Percentiles rank a stretch among this genome's conserved stretches.
phyloP scores from a whole-genome alignment of 441 rosid genomes.

The Sinapis alba region DNA sequence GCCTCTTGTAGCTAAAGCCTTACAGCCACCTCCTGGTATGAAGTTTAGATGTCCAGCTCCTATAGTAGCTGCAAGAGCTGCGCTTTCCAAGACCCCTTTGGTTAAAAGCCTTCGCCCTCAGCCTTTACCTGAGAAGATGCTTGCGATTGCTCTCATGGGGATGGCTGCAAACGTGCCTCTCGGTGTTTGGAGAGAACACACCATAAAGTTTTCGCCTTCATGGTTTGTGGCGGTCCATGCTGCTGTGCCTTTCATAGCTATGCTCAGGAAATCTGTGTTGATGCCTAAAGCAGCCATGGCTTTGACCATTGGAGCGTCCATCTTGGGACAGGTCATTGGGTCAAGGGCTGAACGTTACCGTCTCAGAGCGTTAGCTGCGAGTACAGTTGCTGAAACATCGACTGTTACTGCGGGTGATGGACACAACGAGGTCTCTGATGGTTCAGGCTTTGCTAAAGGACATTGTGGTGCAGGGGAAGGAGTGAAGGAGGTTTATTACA shows the following conservation, averaged over 20 bases:
- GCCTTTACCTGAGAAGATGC: constrained; percentile 81
- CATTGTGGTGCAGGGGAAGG: constrained; percentile 47
- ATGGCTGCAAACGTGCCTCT: constrained; percentile 83
- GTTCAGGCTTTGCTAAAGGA: constrained; percentile 27
- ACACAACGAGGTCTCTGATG: constrained; percentile 30
- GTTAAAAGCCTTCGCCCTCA: constrained; percentile 77
- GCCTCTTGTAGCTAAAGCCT: constrained; percentile 70
- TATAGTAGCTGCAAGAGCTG: constrained; percentile 80
- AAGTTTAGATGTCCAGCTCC: constrained; percentile 79
- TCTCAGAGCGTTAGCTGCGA: constrained; percentile 52
- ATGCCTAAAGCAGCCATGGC: constrained; percentile 93
- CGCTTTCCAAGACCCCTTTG: constrained; percentile 65
- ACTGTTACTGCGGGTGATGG: constrained; percentile 28
- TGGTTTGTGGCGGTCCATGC: constrained; percentile 94
- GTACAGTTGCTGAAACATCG: constrained; percentile 28
- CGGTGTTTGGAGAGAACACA: constrained; percentile 86
- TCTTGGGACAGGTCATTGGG: constrained; percentile 80
- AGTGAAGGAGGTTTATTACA: constrained; percentile 39
- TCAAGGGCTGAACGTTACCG: constrained; percentile 82
- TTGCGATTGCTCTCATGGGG: constrained; percentile 74
- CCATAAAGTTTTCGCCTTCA: constrained; percentile 68
- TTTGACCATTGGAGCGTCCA: constrained; percentile 78
- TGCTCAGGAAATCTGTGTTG: constrained; percentile 80
- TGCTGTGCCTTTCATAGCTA: constrained; percentile 86
- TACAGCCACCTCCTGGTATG: constrained; percentile 64